These are phyloP conservation scores for Ogataea kodamae DNA, from an alignment of 805 yeast species.

Conservation along the genomic window DNA sequence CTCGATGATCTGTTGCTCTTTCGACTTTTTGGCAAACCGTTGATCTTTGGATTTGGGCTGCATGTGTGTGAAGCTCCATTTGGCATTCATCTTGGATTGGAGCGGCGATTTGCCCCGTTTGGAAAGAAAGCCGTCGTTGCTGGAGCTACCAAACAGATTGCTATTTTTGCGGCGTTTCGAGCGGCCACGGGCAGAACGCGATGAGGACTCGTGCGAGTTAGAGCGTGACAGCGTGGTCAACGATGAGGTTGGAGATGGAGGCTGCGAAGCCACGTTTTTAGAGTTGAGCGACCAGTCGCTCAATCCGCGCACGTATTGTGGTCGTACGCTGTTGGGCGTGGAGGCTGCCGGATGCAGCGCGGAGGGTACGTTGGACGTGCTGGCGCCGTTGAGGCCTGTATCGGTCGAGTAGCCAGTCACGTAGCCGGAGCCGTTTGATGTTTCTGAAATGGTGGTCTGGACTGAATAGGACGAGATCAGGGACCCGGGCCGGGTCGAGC, in stretches of 20 bases:
- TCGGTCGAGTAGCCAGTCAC: slow-evolving; percentile 37
- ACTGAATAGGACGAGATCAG: slow-evolving; percentile 48
- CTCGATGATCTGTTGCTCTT: slow-evolving; percentile 24
- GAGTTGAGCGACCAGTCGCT: slow-evolving; percentile 33
- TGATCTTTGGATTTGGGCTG: slow-evolving; percentile 9
- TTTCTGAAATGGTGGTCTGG: slow-evolving; percentile 49
- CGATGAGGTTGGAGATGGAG: slow-evolving; percentile 35
- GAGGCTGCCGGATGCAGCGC: slow-evolving; percentile 1
- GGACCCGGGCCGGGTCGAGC: slow-evolving; percentile 45
- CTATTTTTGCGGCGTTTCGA: slow-evolving; percentile 19
- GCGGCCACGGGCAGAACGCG: slow-evolving; percentile 28
- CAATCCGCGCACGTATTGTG: slow-evolving; percentile 29
- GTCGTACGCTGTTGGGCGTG: slow-evolving; percentile 16
- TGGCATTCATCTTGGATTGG: slow-evolving; percentile 28
- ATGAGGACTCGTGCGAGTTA: slow-evolving; percentile 34
- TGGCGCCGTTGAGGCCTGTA: slow-evolving; percentile 5
- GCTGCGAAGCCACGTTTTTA: slow-evolving; percentile 23
- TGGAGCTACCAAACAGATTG: slow-evolving; percentile 11
- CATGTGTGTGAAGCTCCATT: slow-evolving; percentile 25
- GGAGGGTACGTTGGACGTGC: slow-evolving; percentile 6
- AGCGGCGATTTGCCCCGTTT: slow-evolving; percentile 35
- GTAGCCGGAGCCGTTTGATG: slow-evolving; percentile 43
- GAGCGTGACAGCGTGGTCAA: slow-evolving; percentile 33
- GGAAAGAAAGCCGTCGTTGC: slow-evolving; percentile 11
- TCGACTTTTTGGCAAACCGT: slow-evolving; percentile 14